phyloP scores from a whole-genome alignment of 2,329 filamentous ascomycete species.

The Calonectria pseudoreteaudii region DNA sequence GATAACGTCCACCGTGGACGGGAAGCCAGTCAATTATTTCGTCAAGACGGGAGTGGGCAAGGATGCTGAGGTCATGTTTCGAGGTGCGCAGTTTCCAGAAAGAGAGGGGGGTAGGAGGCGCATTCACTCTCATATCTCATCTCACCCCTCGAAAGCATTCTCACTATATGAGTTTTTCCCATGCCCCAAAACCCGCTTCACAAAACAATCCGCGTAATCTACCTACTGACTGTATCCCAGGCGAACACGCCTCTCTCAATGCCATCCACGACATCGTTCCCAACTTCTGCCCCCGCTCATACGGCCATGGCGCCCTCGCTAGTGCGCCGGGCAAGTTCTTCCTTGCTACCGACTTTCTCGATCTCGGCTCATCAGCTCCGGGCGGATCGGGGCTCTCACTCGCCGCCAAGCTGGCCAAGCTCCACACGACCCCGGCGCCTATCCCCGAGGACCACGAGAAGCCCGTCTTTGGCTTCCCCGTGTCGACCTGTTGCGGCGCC shows the following conservation, averaged over 20 bases:
- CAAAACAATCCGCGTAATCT: not conserved
- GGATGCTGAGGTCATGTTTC: conserved; percentile 76
- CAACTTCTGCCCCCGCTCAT: conserved; percentile 78
- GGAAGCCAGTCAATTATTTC: conserved; percentile 70
- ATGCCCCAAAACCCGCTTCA: not conserved
- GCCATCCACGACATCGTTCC: conserved; percentile 81
- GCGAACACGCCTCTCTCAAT: conserved; percentile 87
- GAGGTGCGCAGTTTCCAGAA: conserved; percentile 57
- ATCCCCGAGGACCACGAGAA: conserved; percentile 66
- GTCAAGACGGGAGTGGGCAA: conserved; percentile 76
- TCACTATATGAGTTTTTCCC: not conserved
- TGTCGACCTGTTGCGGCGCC: conserved; percentile 86
- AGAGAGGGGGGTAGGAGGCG: not conserved
- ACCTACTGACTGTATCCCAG: conserved; percentile 50
- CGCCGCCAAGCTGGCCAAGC: conserved; percentile 79
- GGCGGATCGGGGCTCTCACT: conserved; percentile 67
- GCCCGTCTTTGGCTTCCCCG: conserved; percentile 85
- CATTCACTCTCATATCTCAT: not conserved
- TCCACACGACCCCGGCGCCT: conserved; percentile 83
- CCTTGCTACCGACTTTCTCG: conserved; percentile 83
- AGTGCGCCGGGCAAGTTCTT: conserved; percentile 64
- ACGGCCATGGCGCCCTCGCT: conserved; percentile 75
- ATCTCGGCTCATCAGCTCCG: conserved; percentile 63
- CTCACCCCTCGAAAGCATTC: not conserved
- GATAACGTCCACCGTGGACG: conserved; percentile 58